Conservation (phyloP, 768 basidiomycete species). For the Hygrocybe punicea region DNA sequence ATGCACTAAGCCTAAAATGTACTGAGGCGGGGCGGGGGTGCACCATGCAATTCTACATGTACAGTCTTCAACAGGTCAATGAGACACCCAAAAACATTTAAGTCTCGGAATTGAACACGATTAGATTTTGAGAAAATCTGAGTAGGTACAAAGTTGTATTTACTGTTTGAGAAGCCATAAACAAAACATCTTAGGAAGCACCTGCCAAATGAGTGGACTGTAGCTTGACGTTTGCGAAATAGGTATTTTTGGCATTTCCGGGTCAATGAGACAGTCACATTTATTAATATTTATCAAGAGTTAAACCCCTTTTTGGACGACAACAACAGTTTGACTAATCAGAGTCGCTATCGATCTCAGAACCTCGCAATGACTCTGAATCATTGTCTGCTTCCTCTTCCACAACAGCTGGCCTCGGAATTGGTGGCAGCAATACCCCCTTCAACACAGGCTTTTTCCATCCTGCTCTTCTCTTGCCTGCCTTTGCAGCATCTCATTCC, state of each 20-base stretch:
- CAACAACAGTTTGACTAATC: too few relatives aligned
- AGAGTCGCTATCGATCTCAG: background rate
- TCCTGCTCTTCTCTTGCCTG: background rate
- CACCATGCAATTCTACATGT: too few relatives aligned
- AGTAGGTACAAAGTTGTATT: background rate
- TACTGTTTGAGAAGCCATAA: too few relatives aligned
- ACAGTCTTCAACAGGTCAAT: background rate
- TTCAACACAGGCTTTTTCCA: constrained; percentile 1
- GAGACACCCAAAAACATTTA: background rate
- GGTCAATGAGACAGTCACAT: background rate
- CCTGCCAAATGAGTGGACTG: background rate
- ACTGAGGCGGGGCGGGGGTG: too few relatives aligned
- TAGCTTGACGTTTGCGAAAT: background rate
- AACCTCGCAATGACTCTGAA: background rate
- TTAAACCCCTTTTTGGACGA: too few relatives aligned
- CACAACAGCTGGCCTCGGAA: background rate
- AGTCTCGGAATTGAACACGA: background rate
- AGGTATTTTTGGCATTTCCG: background rate
- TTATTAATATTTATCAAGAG: too few relatives aligned
- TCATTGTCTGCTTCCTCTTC: background rate
- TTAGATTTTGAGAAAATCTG: background rate
- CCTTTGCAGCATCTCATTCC: constrained; percentile 1
- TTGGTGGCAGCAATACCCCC: background rate
- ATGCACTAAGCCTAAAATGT: too few relatives aligned
- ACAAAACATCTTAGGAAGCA: too few relatives aligned